Base-by-base conservation (phyloP, 495 filamentous ascomycete species). In the Rhypophila decipiens region DNA sequence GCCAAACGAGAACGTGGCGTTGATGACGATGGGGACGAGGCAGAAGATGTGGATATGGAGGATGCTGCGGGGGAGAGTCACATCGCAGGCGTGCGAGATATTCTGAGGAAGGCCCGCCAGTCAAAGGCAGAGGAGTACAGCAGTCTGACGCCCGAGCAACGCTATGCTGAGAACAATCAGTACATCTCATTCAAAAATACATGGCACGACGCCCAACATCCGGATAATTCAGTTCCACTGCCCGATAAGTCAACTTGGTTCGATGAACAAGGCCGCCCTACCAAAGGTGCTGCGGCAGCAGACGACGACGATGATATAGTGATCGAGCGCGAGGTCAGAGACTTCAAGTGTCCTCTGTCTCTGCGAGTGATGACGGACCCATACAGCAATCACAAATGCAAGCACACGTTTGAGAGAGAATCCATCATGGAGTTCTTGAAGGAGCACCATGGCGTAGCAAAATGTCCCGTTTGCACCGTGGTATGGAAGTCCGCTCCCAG, bases 261-360 rank as follows among this genome's bases (percentile, higher is more conserved):
- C 60, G 58, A 72, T 35, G 64, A 72, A 44, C 50, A 78, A 47
- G 75, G 78, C 59, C 58, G 72, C 19, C 57, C 69, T 3, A 46
- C 59, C 33, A 50, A 62, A 55, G 56, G 50, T 7, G 44, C 44
- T 24, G 34, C 48, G 55, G 49, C 42, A 0, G 74, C 65, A 0
- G 71, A 74, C 2, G 72, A 71, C 12, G 84, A 87, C 38, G 87
- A 93, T 19, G 89, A 96, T 24, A 69, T 96, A 41, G 78, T 81
- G 7, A 80, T 95, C 38, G 73, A 79, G 46, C 69, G 81, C 43
- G 85, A 84, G 53, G 76, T 74, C 15, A 73, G 85, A 51, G 85
- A 80, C 48, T 75, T 88, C 41, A 85, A 82, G 58, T 95, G 90
- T 56, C 88, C 88, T 0, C 58, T 96, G n/a, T 90, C 90, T 1